phyloP scores from a whole-genome alignment of 2,329 filamentous ascomycete genomes.

The Sclerotinia glacialis region DNA sequence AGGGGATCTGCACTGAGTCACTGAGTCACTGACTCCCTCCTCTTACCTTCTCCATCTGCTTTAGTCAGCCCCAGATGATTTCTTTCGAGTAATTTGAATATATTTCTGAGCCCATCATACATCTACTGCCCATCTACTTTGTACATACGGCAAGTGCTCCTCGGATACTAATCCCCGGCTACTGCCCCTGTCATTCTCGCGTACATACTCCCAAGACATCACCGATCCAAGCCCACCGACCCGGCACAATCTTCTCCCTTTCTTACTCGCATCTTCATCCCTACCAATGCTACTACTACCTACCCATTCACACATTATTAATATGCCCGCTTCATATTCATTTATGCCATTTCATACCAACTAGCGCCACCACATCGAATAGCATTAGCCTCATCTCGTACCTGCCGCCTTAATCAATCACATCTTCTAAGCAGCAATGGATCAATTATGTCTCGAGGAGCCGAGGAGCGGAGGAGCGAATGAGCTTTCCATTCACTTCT shows the following conservation, averaged over 20 bases:
- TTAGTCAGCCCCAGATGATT: not conserved
- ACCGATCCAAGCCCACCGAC: slow-evolving; percentile 9
- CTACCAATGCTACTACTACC: slow-evolving; percentile 12
- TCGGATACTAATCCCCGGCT: not conserved
- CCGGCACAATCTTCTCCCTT: slow-evolving; percentile 22
- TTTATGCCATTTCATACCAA: not conserved
- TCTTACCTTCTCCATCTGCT: not conserved
- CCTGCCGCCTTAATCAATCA: slow-evolving; percentile 5
- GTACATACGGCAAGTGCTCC: slow-evolving; percentile 14
- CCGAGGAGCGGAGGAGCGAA: slow-evolving; percentile 1
- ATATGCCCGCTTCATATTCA: not conserved
- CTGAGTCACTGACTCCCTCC: not conserved
- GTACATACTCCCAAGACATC: slow-evolving; percentile 1
- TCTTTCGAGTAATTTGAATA: not conserved
- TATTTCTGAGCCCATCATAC: slow-evolving; percentile 1
- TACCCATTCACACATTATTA: slow-evolving; percentile 1
- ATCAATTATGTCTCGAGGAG: not conserved
- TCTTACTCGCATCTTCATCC: slow-evolving; percentile 13
- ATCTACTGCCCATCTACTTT: slow-evolving; percentile 4
- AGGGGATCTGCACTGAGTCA: not conserved
- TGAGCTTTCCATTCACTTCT: not conserved
- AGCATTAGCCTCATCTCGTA: slow-evolving; percentile 13
- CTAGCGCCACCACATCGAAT: slow-evolving; percentile 5
- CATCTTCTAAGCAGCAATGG: slow-evolving; percentile 12
- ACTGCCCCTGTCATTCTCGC: not conserved